A percentile compares a stretch with the other conserved stretches of the same genome.
phyloP scores from a whole-genome alignment of 2,329 filamentous ascomycete species.

The Rutstroemia sydowiana region DNA sequence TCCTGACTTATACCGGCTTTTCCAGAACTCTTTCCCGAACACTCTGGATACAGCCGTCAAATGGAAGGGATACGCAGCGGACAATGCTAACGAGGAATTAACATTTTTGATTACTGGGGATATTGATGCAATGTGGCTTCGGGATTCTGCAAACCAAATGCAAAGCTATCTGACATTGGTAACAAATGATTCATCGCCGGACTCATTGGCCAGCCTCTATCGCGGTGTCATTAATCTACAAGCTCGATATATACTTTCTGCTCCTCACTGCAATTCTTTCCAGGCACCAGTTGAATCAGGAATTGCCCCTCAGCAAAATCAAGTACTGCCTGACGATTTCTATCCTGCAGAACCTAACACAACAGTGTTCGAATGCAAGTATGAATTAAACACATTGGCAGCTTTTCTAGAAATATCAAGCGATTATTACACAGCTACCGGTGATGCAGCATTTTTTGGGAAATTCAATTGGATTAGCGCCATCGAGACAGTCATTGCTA shows the following conservation, averaged over 20 bases:
- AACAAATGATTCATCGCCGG: constrained; percentile 41
- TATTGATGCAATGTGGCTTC: constrained; percentile 83
- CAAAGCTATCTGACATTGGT: constrained; percentile 61
- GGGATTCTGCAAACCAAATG: constrained; percentile 73
- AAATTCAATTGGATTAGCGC: constrained; percentile 66
- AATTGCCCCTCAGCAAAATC: constrained; percentile 50
- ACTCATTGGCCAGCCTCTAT: constrained; percentile 60
- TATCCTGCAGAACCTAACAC: constrained; percentile 65
- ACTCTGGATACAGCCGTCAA: constrained; percentile 66
- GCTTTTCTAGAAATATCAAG: constrained; percentile 77
- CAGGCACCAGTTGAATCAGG: constrained; percentile 74
- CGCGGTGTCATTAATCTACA: constrained; percentile 67
- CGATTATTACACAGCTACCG: constrained; percentile 69
- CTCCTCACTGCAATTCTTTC: constrained; percentile 85
- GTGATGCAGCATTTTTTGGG: constrained; percentile 66
- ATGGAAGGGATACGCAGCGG: constrained; percentile 55
- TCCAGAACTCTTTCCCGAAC: constrained; percentile 67
- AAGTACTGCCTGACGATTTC: constrained; percentile 50
- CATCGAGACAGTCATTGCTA: constrained; percentile 59
- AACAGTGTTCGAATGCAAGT: constrained; percentile 90
- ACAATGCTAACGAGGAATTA: constrained; percentile 55
- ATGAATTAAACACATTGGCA: constrained; percentile 85
- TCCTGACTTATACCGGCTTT: constrained; percentile 65
- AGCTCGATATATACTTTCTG: constrained; percentile 56
- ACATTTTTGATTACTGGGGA: constrained; percentile 52